Conservation (phyloP, 1,284 basidiomycete species). For the Athelia sp. region DNA sequence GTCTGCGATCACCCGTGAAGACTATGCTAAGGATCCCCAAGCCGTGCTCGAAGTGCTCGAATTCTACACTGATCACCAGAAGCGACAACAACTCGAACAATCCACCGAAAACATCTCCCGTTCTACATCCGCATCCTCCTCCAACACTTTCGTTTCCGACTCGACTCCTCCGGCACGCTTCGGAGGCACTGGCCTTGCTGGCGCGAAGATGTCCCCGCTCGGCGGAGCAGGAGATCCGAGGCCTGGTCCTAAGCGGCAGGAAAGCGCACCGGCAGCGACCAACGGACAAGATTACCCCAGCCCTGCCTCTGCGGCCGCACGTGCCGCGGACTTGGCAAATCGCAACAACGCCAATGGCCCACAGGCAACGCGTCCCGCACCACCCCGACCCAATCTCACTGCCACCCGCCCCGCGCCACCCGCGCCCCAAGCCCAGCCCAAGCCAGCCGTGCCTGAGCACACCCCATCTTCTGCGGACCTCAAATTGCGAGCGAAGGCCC, state of each 20-base stretch:
- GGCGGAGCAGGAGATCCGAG: slow-evolving; percentile 25
- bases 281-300: slow-evolving; percentile 24
- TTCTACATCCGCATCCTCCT: slow-evolving; percentile 1
- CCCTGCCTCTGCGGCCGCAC: slow-evolving; percentile 44
- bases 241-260: slow-evolving; percentile 49
- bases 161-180: slow-evolving; percentile 63
- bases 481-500: slow-evolving; percentile 53
- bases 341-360: slow-evolving; percentile 22
- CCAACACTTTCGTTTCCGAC: slow-evolving; percentile 17
- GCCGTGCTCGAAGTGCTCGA: slow-evolving; percentile 97
- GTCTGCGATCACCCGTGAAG: slow-evolving; percentile 95
- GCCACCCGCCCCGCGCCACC: slow-evolving; percentile 55
- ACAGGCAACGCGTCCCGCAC: slow-evolving; percentile 41
- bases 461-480: slow-evolving; percentile 61
- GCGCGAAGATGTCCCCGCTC: slow-evolving; percentile 37
- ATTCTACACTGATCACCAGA: slow-evolving; percentile 98
- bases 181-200: slow-evolving; percentile 83
- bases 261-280: slow-evolving; percentile 49
- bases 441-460: slow-evolving; percentile 41
- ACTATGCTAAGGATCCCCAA: slow-evolving; percentile 95
- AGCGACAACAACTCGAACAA: slow-evolving; percentile 84
- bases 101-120: slow-evolving; percentile 24
- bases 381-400: slow-evolving; percentile 38
- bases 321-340: slow-evolving; percentile 61
- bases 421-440: slow-evolving; percentile 39